phyloP scores from a whole-genome alignment of 768 basidiomycete species.

The Tulasnella sp. region DNA sequence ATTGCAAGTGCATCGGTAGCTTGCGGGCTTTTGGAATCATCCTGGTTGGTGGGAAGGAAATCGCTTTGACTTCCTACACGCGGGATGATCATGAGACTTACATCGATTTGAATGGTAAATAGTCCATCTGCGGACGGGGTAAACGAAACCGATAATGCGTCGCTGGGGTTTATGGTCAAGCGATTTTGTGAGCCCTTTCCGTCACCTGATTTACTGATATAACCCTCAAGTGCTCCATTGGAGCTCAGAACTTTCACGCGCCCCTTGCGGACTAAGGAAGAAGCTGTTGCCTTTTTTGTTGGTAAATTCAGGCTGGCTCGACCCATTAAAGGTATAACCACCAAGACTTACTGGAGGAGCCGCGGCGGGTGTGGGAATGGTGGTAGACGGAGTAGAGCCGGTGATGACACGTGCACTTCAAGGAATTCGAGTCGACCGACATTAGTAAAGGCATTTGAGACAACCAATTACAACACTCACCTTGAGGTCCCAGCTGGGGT shows the following conservation, averaged over 20 bases:
- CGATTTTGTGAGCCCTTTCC: not conserved
- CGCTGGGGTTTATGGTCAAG: not conserved
- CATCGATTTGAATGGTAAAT: not conserved
- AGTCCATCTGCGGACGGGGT: not conserved
- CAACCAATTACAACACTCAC: too few relatives aligned
- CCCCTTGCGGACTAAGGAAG: not conserved
- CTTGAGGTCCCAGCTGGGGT: too few relatives aligned
- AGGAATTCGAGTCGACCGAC: too few relatives aligned
- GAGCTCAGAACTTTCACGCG: not conserved
- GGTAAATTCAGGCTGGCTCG: too few relatives aligned
- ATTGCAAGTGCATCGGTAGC: not conserved
- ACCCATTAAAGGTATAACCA: too few relatives aligned
- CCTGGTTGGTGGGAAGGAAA: not conserved
- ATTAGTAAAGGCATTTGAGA: too few relatives aligned
- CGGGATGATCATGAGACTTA: not conserved
- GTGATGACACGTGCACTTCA: not conserved
- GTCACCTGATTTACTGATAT: not conserved
- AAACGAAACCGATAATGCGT: not conserved
- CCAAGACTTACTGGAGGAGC: not conserved
- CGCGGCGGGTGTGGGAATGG: not conserved
- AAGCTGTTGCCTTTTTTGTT: not conserved
- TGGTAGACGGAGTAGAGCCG: not conserved
- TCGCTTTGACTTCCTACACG: not conserved
- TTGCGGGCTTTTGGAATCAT: not conserved
- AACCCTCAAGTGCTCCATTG: not conserved